phyloP scores from a whole-genome alignment of 495 filamentous ascomycete species.

The Alectoria sarmentosa region DNA sequence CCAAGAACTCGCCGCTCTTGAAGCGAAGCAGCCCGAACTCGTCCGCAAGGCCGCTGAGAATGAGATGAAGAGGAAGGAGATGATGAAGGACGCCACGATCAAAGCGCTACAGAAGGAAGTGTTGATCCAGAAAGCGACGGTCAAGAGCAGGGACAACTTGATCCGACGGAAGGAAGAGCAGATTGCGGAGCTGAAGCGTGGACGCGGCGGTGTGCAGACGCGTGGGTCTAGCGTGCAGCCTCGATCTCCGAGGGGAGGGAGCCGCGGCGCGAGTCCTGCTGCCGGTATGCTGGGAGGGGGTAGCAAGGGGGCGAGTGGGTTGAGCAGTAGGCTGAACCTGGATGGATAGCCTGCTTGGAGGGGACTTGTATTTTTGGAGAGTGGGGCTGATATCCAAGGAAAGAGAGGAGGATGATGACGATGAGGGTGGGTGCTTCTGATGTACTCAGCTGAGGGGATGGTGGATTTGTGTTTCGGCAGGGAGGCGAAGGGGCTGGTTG shows the following conservation, averaged over 20 bases:
- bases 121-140: slow-evolving; percentile 42
- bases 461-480: too few relatives aligned
- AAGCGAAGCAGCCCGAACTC: neutral
- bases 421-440: too few relatives aligned
- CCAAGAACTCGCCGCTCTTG: neutral
- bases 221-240: slow-evolving; percentile 25
- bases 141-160: slow-evolving; percentile 40
- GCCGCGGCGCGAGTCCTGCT: slow-evolving; percentile 25
- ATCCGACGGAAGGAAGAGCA: slow-evolving; percentile 55
- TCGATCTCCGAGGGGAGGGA: slow-evolving; percentile 21
- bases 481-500: too few relatives aligned
- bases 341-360: neutral
- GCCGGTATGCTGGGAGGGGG: slow-evolving; percentile 17
- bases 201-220: slow-evolving; percentile 28
- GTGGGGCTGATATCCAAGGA: too few relatives aligned
- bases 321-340: slow-evolving; percentile 3
- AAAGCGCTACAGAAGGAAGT: slow-evolving; percentile 31
- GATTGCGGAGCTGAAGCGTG: slow-evolving; percentile 47
- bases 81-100: slow-evolving; percentile 25
- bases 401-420: too few relatives aligned
- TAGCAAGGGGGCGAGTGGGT: slow-evolving; percentile 6
- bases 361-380: too few relatives aligned
- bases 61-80: slow-evolving; percentile 10
- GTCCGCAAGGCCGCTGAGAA: neutral
- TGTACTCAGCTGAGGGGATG: too few relatives aligned